Base-by-base conservation (phyloP, 495 filamentous ascomycete species). In the Xanthoparmelia taractica region DNA sequence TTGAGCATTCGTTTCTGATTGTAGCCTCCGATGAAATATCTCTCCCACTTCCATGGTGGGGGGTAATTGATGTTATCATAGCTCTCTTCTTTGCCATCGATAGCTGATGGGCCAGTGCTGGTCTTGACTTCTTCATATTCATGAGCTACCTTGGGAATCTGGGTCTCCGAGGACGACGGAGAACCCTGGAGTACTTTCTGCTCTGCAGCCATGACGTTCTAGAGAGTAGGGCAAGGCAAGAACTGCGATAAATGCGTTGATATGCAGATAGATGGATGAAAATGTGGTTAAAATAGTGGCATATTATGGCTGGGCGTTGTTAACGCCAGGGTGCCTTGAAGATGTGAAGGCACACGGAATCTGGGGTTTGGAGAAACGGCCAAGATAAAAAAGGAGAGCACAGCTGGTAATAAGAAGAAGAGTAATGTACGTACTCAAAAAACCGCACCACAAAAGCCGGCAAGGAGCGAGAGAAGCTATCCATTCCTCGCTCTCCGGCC, bases 11-110 rank as follows among this genome's bases (percentile, higher is more conserved):
- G 63, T 23, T 58, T 63, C 34, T 68, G 66, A 40, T 40, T 63
- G 62, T 68, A 70, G 18, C 69, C 69, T 20, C 69, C 67, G 52
- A 63, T 33, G 43, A 70, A 70, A 8, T 25, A 70, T 31, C 45
- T 70, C 56, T 68, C 66, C 45, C 48, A 70, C 41, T 70, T 70
- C 69, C 69, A 70, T 20, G 67, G 64, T 27, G 41, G 43, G 11
- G 65, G 66, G 31, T 67, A 70, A 6, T 70, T 43, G 58, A 70
- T 57, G 25, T 67, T 58, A 8, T 70, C 67, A 31, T 55, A 48
- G 8, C 57, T 58, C 4, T 70, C 67, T 4, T 67, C 59, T 41
- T 63, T 56, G n/a, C 52, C 27, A 45, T 61, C 6, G 41, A 48
- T 41, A 7, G 29, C 40, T 23, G 33, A 27, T 13, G 33, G 23